phyloP scores from a whole-genome alignment of 2,329 filamentous ascomycete genomes.

The Colletotrichum magnum region DNA sequence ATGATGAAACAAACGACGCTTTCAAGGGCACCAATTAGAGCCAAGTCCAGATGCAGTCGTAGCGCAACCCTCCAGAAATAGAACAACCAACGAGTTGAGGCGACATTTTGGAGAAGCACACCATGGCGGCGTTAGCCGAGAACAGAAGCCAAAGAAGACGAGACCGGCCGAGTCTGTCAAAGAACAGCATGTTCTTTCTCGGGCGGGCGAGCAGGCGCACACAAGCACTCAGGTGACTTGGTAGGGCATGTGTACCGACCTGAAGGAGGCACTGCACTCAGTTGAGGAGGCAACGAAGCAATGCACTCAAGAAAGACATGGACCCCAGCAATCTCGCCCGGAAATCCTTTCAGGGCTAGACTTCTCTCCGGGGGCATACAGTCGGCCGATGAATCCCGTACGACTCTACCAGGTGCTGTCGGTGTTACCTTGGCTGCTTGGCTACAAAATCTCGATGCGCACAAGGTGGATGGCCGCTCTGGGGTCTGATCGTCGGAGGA shows the following conservation, averaged over 20 bases:
- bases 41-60: conserved; percentile 21
- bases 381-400: conserved; percentile 14
- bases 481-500: conserved; percentile 29
- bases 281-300: conserved; percentile 3
- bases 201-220: background rate
- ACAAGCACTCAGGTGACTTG: background rate
- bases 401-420: background rate
- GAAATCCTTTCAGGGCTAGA: conserved; percentile 25
- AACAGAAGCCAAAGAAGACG: conserved; percentile 12
- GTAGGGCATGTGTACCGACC: background rate
- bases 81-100: conserved; percentile 24
- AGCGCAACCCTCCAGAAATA: conserved; percentile 36
- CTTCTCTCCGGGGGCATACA: conserved; percentile 14
- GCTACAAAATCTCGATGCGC: background rate
- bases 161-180: conserved; percentile 11
- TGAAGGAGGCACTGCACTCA: background rate
- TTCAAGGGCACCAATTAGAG: conserved; percentile 37
- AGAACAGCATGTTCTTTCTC: conserved; percentile 1
- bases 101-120: background rate
- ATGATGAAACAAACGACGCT: conserved; percentile 54
- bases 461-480: background rate
- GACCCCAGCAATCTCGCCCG: conserved; percentile 13
- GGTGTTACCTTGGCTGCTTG: conserved; percentile 14
- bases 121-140: conserved; percentile 15
- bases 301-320: conserved; percentile 17